Evolutionary conservation across 345 rosid species (phyloP).

Genomic region (Gossypium stocksii): DNA sequence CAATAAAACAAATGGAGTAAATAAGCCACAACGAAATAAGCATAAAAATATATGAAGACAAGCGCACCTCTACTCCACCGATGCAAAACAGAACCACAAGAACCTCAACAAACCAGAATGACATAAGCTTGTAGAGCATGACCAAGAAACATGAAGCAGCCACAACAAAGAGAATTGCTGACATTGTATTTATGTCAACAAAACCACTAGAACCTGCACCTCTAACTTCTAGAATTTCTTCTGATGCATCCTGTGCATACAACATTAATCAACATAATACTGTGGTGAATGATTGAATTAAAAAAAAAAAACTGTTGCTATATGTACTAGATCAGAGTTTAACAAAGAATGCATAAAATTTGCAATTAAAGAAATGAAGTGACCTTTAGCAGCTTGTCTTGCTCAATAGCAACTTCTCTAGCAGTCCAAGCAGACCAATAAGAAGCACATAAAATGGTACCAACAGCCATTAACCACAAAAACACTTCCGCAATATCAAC

Average conservation of each 20-base stretch:
- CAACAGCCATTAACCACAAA: constrained; percentile 97
- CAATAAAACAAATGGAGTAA: background rate
- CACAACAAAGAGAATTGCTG: constrained; percentile 85
- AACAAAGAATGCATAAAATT: background rate
- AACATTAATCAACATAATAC: background rate
- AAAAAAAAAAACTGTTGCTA: background rate
- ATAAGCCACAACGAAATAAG: background rate
- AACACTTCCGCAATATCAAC: constrained; percentile 98
- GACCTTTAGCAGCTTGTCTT: constrained; percentile 89
- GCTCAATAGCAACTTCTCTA: constrained; percentile 84
- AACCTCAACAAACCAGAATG: constrained; percentile 84
- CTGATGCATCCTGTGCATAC: constrained; percentile 68
- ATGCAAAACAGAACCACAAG: constrained; percentile 93
- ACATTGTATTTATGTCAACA: constrained; percentile 65
- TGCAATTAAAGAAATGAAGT: constrained; percentile 9
- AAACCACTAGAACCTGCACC: constrained; percentile 52
- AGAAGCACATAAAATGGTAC: constrained; percentile 84
- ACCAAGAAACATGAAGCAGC: constrained; percentile 90
- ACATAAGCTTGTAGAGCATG: constrained; percentile 98
- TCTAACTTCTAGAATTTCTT: constrained; percentile 40
- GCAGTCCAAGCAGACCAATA: constrained; percentile 96
- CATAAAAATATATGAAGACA: background rate
- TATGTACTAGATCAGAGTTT: background rate
- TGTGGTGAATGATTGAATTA: background rate
- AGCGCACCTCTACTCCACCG: constrained; percentile 88